Percentiles rank a stretch among this genome's conserved stretches.
Evolutionary conservation across 2,329 filamentous ascomycete species (phyloP).

Genomic region (Fusarium subglutinans): DNA sequence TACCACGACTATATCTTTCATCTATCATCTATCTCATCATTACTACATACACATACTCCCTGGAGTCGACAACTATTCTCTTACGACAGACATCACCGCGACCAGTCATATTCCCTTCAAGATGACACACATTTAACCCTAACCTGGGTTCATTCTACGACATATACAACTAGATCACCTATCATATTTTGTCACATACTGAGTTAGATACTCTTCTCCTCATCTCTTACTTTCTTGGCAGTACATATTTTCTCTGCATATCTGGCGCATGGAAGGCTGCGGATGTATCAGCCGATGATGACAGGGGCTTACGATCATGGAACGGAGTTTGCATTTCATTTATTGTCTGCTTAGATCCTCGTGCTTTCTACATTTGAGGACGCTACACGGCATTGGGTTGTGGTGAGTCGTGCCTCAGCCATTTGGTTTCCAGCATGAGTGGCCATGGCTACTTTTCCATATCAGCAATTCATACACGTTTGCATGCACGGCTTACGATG

Average conservation of each 20-base stretch:
- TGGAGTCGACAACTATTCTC: not conserved
- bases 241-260: constrained; percentile 39
- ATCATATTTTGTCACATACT: not conserved
- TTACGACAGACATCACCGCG: not conserved
- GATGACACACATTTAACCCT: not conserved
- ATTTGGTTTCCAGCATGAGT: constrained; percentile 15
- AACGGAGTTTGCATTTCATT: constrained; percentile 36
- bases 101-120: constrained; percentile 15
- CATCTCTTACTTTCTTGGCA: constrained; percentile 20
- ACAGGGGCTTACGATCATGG: constrained; percentile 37
- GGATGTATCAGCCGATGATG: constrained; percentile 38
- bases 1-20: not conserved
- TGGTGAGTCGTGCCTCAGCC: not conserved
- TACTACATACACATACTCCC: not conserved
- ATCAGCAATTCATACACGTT: not conserved
- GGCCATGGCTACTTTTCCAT: constrained; percentile 1
- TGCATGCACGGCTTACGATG: not conserved
- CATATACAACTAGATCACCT: constrained; percentile 19
- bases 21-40: not conserved
- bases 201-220: not conserved
- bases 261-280: constrained; percentile 39
- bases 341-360: constrained; percentile 16
- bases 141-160: not conserved
- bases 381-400: not conserved
- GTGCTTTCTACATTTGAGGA: not conserved